A percentile compares a stretch with the other conserved stretches of the same genome.
Evolutionary conservation across 805 yeast species (phyloP).

Genomic region (Zygosaccharomyces rouxii): DNA sequence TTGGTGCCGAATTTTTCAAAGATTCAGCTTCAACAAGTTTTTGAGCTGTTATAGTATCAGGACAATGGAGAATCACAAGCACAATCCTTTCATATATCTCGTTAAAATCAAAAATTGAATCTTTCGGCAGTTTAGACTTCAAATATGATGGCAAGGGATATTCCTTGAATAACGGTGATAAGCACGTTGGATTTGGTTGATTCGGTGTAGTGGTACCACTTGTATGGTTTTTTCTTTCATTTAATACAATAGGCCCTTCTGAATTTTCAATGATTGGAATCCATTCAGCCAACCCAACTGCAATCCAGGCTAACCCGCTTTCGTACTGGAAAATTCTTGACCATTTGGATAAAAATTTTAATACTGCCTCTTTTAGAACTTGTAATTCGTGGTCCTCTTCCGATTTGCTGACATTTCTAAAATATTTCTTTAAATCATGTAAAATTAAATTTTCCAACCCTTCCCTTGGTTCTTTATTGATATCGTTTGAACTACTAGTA

Average conservation of each 20-base stretch:
- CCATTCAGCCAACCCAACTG: slow-evolving; percentile 86
- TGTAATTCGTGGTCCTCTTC: slow-evolving; percentile 38
- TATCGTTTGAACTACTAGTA: slow-evolving; percentile 1
- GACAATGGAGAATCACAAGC: slow-evolving; percentile 70
- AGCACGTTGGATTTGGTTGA: slow-evolving; percentile 7
- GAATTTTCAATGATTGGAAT: slow-evolving; percentile 47
- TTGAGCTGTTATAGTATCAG: slow-evolving; percentile 41
- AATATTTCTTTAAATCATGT: slow-evolving; percentile 58
- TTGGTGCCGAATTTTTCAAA: slow-evolving; percentile 2
- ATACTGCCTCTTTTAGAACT: slow-evolving; percentile 54
- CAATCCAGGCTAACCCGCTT: slow-evolving; percentile 82
- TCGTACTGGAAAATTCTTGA: slow-evolving; percentile 73
- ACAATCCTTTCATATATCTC: slow-evolving; percentile 72
- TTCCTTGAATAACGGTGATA: slow-evolving; percentile 26
- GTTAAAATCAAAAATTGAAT: slow-evolving; percentile 48
- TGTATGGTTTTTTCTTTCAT: slow-evolving; percentile 21
- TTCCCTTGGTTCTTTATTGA: slow-evolving; percentile 15
- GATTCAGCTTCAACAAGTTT: slow-evolving; percentile 14
- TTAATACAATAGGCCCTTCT: slow-evolving; percentile 26
- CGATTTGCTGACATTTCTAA: slow-evolving; percentile 23
- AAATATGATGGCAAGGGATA: slow-evolving; percentile 29
- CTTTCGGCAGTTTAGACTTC: slow-evolving; percentile 18
- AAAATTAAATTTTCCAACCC: slow-evolving; percentile 40
- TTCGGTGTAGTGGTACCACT: slow-evolving; percentile 2
- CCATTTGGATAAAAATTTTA: slow-evolving; percentile 70